Evolutionary conservation across 352 stramenopile species (phyloP), one percentile per base, ranked within the genome.

Genomic region (Aphanomyces cochlioides): DNA sequence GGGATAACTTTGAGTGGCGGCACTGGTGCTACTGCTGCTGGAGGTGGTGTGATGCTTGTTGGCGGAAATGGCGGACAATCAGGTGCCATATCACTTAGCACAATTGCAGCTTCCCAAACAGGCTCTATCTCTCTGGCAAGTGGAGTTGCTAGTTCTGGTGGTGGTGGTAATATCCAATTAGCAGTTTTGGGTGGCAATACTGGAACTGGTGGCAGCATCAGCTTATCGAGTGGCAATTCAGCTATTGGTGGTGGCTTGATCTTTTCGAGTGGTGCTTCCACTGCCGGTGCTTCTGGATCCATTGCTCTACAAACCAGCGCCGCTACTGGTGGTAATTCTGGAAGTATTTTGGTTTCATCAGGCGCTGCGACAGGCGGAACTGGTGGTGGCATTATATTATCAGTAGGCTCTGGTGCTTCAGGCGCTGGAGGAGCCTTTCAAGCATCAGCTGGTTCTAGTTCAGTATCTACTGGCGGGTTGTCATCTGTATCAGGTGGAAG

Each of bases 151-250:
- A 41, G 36, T 41, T 43, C 36, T 56, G 59, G 59, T 39, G 17
- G 36, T 21, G 59, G 41, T 40, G 59, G 59, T n/a, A 40, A n/a
- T 15, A 37, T 67, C 28, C 48, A 37, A 40, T 28, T 67, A 13
- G 34, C 39, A 43, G 59, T 67, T 15, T 41, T 21, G 36, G 88
- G 68, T 56, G 73, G 84, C 56, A 78, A 71, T 36, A 66, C 70
- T 37, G 82, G 78, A 0, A 76, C 81, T 21, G 93, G 86, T 66
- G 90, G 90, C 47, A 63, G 71, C 4, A 75, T 97, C 39, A 82
- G 78, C 38, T 64, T 96, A 3, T 87, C 74, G n/a, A 93, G 87
- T 17, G 90, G 87, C 15, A 34, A 57, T 19, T 81, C 87, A 8
- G 72, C 75, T 34, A 84, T 85, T 47, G 75, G 88, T 73, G 69